A percentile compares a stretch with the other conserved stretches of the same genome.
These are phyloP conservation scores for Poteriospumella lacustris DNA, from an alignment of 108 stramenopile genomes.

Conservation along the genomic window DNA sequence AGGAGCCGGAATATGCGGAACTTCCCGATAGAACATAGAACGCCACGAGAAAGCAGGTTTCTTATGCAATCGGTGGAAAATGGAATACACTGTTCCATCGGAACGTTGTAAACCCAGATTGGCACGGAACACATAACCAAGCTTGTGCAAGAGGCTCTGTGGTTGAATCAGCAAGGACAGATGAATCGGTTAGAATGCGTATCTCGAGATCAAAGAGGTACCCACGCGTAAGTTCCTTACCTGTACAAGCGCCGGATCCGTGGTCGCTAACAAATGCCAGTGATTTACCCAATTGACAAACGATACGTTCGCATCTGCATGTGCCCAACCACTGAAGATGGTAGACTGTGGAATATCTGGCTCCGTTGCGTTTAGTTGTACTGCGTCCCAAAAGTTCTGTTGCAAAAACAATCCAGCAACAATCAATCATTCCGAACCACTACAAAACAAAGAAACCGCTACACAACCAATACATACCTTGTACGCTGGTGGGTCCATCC, in stretches of 20 bases:
- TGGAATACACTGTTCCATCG: neutral
- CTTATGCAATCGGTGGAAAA: too few relatives aligned
- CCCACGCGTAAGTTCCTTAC: neutral
- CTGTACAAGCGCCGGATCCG: neutral
- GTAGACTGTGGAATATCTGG: neutral
- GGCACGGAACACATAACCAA: neutral
- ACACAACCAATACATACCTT: neutral
- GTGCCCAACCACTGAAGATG: neutral
- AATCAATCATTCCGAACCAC: neutral
- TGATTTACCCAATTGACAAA: neutral
- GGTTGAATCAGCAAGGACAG: neutral
- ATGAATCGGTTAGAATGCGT: neutral
- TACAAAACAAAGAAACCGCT: neutral
- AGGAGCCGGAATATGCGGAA: too few relatives aligned
- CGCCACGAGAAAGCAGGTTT: too few relatives aligned
- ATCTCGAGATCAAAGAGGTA: too few relatives aligned
- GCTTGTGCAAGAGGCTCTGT: neutral
- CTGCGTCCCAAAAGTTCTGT: neutral
- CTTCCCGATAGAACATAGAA: too few relatives aligned
- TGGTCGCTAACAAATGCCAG: neutral
- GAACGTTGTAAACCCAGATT: neutral
- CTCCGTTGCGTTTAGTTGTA: neutral
- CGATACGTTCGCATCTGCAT: neutral
- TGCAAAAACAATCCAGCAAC: neutral
- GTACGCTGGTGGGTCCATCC: neutral